Conservation (phyloP, 2,329 filamentous ascomycete species). For the Metarhizium humberi region DNA sequence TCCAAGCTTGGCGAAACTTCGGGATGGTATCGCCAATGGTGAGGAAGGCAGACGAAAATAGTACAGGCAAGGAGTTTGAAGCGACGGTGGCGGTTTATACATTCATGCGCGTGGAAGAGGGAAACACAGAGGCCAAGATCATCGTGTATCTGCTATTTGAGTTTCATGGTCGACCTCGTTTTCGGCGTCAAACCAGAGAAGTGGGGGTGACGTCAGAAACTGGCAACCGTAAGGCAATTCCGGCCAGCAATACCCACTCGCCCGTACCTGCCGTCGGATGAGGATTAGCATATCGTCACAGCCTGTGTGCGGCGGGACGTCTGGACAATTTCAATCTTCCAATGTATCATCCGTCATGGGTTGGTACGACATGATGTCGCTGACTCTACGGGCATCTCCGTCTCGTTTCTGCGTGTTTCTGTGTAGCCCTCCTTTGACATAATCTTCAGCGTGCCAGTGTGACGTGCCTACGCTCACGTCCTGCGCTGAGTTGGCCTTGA, state of each 20-base stretch:
- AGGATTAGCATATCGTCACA: no score
- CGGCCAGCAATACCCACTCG: not conserved
- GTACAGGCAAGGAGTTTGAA: not conserved
- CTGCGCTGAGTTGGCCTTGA: no score
- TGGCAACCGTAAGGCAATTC: not conserved
- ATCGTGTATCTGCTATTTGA: not conserved
- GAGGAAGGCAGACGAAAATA: not conserved
- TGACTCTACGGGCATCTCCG: no score
- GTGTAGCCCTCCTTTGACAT: no score
- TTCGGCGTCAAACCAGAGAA: conserved; percentile 9
- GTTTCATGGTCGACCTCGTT: not conserved
- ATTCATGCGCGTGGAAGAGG: not conserved
- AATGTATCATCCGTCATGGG: no score
- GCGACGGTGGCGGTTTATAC: not conserved
- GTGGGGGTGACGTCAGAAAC: conserved; percentile 22
- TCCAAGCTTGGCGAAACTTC: not conserved
- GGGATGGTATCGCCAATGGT: not conserved
- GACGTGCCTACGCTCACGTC: no score
- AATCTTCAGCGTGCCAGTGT: no score
- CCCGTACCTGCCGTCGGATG: not conserved
- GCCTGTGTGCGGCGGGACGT: no score
- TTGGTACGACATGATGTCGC: no score
- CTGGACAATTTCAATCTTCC: no score
- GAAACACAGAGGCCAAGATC: not conserved
- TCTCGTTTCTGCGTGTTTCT: no score